Evolutionary conservation across 169 alveolate species (phyloP).

Genomic region (Plasmodium berghei): DNA sequence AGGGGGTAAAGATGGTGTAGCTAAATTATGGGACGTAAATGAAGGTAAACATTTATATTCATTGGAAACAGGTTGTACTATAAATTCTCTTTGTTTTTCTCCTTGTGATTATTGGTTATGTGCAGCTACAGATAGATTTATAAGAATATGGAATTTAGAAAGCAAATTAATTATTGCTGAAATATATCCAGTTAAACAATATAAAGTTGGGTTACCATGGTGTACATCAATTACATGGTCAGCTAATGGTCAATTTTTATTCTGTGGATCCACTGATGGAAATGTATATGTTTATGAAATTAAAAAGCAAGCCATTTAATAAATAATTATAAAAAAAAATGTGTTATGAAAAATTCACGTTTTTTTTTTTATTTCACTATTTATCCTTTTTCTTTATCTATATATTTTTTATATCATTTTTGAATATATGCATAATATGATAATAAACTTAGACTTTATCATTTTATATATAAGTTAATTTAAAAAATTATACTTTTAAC

Average conservation of each 20-base stretch:
- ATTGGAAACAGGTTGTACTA: constrained; percentile 93
- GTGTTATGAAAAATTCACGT: constrained; percentile 7
- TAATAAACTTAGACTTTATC: no score
- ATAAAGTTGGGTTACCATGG: constrained; percentile 95
- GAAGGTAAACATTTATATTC: constrained; percentile 96
- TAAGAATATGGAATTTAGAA: constrained; percentile 96
- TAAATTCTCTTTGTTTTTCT: constrained; percentile 95
- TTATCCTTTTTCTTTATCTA: constrained; percentile 26
- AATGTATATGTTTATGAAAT: constrained; percentile 92
- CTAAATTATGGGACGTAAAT: constrained; percentile 96
- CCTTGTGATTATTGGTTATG: constrained; percentile 97
- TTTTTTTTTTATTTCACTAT: constrained; percentile 9
- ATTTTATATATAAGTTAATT: no score
- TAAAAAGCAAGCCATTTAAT: constrained; percentile 55
- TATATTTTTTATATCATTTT: constrained; percentile 2
- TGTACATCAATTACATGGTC: constrained; percentile 95
- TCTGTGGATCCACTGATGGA: constrained; percentile 95
- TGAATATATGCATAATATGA: background rate
- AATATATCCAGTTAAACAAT: constrained; percentile 90
- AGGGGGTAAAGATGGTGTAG: constrained; percentile 98
- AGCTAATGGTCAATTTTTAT: constrained; percentile 93
- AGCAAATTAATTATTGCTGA: constrained; percentile 94
- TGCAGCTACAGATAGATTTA: constrained; percentile 95
- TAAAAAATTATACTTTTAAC: no score
- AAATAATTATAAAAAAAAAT: background rate